phyloP scores from a whole-genome alignment of 192 early-diverging fungal genomes.

The Backusella liffmaniae region DNA sequence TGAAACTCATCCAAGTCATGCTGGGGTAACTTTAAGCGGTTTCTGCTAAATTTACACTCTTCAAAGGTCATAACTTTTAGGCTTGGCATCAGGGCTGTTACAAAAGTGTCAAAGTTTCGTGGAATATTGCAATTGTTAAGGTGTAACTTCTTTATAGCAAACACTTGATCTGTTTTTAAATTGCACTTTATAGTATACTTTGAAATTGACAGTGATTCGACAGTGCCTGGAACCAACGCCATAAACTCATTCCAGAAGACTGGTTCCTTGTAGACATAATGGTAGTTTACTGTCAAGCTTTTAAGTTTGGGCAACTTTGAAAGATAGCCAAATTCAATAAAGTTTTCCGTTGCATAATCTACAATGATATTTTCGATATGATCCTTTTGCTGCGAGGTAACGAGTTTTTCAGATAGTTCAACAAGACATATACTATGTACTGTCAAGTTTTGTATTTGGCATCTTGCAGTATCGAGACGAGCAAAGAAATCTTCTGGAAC shows the following conservation, averaged over 20 bases:
- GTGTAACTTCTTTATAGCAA: background rate
- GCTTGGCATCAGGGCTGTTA: background rate
- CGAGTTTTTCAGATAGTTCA: background rate
- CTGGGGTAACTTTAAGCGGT: background rate
- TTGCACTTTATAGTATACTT: background rate
- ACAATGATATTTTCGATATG: background rate
- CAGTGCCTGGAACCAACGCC: background rate
- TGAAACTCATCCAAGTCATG: background rate
- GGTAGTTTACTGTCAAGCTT: background rate
- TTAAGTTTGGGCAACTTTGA: background rate
- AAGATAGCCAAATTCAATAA: background rate
- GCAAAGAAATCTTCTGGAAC: background rate
- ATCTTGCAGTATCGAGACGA: background rate
- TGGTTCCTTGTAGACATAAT: background rate
- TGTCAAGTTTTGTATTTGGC: background rate
- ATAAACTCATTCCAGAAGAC: background rate
- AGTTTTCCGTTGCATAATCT: background rate
- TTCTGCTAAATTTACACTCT: background rate
- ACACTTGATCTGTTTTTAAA: background rate
- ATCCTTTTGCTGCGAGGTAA: background rate
- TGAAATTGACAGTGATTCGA: background rate
- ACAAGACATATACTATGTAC: background rate
- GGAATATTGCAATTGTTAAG: background rate
- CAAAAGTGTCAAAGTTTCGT: background rate
- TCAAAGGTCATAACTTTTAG: background rate